Base-by-base conservation (phyloP, 176 grass and related monocot species). In the Raddia distichophylla region DNA sequence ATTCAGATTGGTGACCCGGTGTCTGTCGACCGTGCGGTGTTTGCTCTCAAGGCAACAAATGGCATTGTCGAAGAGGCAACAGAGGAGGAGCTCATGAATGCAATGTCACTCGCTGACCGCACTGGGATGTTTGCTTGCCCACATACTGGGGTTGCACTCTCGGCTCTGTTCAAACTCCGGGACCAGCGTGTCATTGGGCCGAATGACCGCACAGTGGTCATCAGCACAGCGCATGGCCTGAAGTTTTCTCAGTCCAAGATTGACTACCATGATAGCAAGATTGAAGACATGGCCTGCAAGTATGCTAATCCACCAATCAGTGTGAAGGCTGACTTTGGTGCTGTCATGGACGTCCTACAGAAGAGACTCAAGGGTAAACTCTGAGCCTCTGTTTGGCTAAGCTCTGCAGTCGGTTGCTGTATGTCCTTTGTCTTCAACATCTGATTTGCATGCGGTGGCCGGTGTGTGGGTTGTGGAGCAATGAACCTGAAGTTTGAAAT, bases 91-190 rank as follows among this genome's bases (percentile, higher is more conserved):
- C 89, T 99, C 53, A 99, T 99, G 96, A 86, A 99, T 5, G 91
- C 96, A 4, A 99, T 99, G 96, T 95, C 96, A 0, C 89, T 99
- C 0, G 96, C 96, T 0, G 96, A 99, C 57, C 89, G 89, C 87
- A 99, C 95, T 0, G 95, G 95, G 16, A 95, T 99, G 96, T 99
- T 99, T 83, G 90, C 96, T 11, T 99, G 96, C 59, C 96, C 96
- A 0, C 96, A 99, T 34, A 99, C 96, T 0, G 96, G 96, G 1
- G 96, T 99, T 4, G 96, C 96, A 0, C 96, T 98, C 0, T 88
- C 93, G 0, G 96, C 96, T 5, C 76, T 99, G 27, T 93, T 90
- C 79, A 99, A 99, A 79, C 89, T 99, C 22, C 76, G 96, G 7
- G 87, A 95, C 5, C 82, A 88, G 46, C 49, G 82, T 10, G 63